These are phyloP conservation scores for Wickerhamiella siamensis DNA, from an alignment of 805 yeast genomes.

Conservation along the genomic window DNA sequence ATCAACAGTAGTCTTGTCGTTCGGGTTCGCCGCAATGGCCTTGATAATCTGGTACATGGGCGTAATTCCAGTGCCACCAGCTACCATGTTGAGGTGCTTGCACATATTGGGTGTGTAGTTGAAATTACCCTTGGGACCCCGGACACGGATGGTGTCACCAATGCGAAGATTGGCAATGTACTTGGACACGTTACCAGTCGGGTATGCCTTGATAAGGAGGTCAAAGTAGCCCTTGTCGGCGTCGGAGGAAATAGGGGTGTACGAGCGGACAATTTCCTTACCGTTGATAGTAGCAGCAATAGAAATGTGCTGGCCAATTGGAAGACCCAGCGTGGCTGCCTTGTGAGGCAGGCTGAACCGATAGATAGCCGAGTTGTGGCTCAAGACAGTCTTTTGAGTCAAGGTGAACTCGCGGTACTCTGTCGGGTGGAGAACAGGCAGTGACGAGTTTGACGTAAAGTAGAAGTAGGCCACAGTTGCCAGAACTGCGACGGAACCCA, in stretches of 20 bases:
- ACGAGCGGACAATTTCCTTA: slow-evolving; percentile 69
- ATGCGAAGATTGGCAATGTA: slow-evolving; percentile 54
- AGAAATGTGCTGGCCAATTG: slow-evolving; percentile 87
- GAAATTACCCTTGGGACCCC: slow-evolving; percentile 83
- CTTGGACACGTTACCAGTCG: slow-evolving; percentile 70
- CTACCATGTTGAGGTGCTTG: slow-evolving; percentile 68
- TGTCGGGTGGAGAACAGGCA: slow-evolving; percentile 43
- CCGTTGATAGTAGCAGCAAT: slow-evolving; percentile 63
- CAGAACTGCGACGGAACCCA: background rate
- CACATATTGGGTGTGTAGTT: slow-evolving; percentile 70
- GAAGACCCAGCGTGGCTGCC: slow-evolving; percentile 66
- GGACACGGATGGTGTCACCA: slow-evolving; percentile 57
- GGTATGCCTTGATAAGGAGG: slow-evolving; percentile 69
- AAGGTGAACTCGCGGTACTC: slow-evolving; percentile 66
- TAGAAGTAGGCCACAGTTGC: background rate
- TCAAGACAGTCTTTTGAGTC: slow-evolving; percentile 56
- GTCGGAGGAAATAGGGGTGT: slow-evolving; percentile 69
- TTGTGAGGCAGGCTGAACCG: slow-evolving; percentile 70
- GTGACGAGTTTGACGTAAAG: slow-evolving; percentile 8
- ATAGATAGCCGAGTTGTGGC: slow-evolving; percentile 67
- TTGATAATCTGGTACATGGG: slow-evolving; percentile 80
- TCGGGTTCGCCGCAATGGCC: slow-evolving; percentile 61
- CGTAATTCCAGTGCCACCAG: slow-evolving; percentile 94
- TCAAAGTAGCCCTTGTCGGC: slow-evolving; percentile 72
- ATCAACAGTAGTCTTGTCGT: slow-evolving; percentile 60